phyloP scores from a whole-genome alignment of 257 asterid species.

The Parsonsia alboflavescens region DNA sequence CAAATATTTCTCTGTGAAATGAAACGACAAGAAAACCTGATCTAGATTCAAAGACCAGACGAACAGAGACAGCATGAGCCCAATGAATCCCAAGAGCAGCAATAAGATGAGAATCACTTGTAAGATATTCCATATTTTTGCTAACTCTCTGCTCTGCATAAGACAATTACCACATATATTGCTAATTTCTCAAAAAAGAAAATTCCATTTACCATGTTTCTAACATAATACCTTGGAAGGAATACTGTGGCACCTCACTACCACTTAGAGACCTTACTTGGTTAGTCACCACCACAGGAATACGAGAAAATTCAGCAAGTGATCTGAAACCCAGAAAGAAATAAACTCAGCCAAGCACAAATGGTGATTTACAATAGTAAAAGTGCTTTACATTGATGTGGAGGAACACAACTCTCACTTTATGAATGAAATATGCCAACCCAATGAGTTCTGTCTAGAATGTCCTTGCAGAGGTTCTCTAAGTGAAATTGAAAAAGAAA shows the following conservation, averaged over 20 bases:
- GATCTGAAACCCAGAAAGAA: constrained; percentile 43
- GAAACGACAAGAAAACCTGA: constrained; percentile 45
- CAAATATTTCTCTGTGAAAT: constrained; percentile 10
- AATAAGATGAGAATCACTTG: constrained; percentile 64
- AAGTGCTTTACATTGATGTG: constrained; percentile 1
- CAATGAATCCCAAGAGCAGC: constrained; percentile 90
- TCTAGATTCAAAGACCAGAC: constrained; percentile 74
- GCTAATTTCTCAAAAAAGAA: neutral
- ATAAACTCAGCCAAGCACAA: constrained; percentile 5
- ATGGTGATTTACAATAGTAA: neutral
- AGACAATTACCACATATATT: constrained; percentile 4
- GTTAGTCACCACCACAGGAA: constrained; percentile 82
- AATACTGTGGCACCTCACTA: constrained; percentile 49
- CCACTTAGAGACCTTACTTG: constrained; percentile 74
- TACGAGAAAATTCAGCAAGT: constrained; percentile 75
- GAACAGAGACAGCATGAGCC: constrained; percentile 88
- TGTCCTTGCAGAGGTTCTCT: constrained; percentile 52
- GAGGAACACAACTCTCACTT: constrained; percentile 44
- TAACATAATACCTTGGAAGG: constrained; percentile 59
- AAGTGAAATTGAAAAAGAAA: constrained; percentile 9
- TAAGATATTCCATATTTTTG: constrained; percentile 30
- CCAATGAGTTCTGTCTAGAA: constrained; percentile 50
- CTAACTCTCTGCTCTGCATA: constrained; percentile 42
- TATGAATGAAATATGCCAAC: constrained; percentile 79
- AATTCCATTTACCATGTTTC: neutral